Conservation (phyloP, 2,329 filamentous ascomycete species). For the Colletotrichum salicis region DNA sequence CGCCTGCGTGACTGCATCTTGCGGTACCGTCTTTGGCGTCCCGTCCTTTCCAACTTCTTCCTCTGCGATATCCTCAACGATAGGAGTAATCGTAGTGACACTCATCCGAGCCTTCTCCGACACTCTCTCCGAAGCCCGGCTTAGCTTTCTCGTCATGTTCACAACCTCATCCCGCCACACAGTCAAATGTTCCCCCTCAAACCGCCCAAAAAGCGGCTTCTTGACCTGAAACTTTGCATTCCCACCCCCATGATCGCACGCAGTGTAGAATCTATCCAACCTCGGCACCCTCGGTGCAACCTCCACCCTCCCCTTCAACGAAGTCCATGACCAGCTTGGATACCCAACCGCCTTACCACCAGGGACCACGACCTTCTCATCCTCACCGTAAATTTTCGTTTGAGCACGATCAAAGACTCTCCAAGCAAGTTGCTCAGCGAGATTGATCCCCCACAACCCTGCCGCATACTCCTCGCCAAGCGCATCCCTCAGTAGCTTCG, state of each 20-base stretch:
- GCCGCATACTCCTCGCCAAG: slow-evolving; percentile 21
- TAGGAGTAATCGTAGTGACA: not conserved
- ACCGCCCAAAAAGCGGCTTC: not conserved
- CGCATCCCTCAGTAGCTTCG: slow-evolving; percentile 20
- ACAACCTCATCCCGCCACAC: not conserved
- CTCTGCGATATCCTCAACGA: not conserved
- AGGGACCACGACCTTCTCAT: not conserved
- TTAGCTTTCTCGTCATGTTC: not conserved
- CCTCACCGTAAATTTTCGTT: too few relatives aligned
- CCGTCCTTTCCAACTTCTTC: not conserved
- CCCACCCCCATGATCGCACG: not conserved
- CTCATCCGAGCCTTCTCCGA: not conserved
- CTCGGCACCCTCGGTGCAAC: not conserved
- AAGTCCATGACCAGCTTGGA: slow-evolving; percentile 20
- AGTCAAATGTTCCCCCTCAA: slow-evolving; percentile 3
- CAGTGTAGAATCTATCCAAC: not conserved
- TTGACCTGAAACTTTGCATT: not conserved
- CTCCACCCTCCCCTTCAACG: not conserved
- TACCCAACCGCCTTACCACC: not conserved
- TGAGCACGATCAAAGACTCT: not conserved
- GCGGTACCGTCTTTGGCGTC: too few relatives aligned
- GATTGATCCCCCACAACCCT: slow-evolving; percentile 35
- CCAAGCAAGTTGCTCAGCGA: slow-evolving; percentile 39
- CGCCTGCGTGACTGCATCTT: too few relatives aligned
- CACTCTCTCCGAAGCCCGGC: not conserved